Percentiles rank a stretch among this genome's conserved stretches.
phyloP scores from a whole-genome alignment of 352 stramenopile species.

The Phytophthora citricola region DNA sequence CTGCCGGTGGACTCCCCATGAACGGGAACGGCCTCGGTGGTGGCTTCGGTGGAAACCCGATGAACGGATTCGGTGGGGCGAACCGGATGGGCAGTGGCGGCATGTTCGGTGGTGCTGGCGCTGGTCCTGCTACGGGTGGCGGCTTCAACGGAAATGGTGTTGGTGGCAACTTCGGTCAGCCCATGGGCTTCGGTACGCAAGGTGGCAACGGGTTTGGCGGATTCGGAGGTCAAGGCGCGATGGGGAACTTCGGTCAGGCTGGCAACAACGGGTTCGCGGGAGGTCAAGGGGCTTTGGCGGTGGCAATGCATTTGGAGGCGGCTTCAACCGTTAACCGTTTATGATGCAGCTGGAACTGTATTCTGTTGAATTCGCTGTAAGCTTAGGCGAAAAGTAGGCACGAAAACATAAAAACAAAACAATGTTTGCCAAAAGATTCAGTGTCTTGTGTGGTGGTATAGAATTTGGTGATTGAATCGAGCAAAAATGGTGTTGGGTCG shows the following conservation, averaged over 20 bases:
- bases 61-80: conserved; percentile 11
- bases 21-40: neutral
- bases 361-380: no score
- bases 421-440: no score
- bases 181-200: conserved; percentile 8
- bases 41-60: conserved; percentile 21
- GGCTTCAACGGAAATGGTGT: conserved; percentile 7
- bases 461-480: no score
- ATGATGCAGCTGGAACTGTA: no score
- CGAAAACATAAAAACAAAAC: no score
- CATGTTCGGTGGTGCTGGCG: conserved; percentile 4
- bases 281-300: conserved; percentile 10
- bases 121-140: conserved; percentile 2
- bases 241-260: conserved; percentile 14
- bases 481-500: no score
- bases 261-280: conserved; percentile 19
- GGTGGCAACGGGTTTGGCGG: neutral
- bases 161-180: conserved; percentile 15
- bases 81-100: conserved; percentile 11
- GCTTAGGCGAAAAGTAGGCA: no score
- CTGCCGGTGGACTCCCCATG: conserved; percentile 9
- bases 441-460: no score
- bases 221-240: conserved; percentile 10
- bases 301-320: neutral
- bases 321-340: no score